Evolutionary conservation across 805 yeast species (phyloP), one percentile per base, ranked within the genome.

Genomic region (Saccharomycopsis sp.): DNA sequence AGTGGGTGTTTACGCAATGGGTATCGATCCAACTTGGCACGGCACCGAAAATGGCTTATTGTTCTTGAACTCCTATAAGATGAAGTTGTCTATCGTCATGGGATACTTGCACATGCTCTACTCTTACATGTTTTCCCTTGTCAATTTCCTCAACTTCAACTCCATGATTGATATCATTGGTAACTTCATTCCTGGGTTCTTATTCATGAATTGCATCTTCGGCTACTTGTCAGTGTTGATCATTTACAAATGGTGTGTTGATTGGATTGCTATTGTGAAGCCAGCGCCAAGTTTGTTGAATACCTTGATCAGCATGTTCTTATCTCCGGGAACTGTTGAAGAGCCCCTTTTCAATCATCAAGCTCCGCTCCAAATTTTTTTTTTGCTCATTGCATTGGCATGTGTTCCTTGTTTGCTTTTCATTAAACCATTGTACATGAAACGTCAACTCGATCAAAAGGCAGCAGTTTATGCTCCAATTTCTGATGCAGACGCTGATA

Each of bases 351-450:
- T 77, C 52, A 69, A 75, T 2, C 81, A 82, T 23, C 88, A 80
- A 54, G 69, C 75, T 2, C 54, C 59, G 39, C 71, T 80, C 7
- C 88, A 80, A 56, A 64, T 77, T 5, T 51, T 75, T 20, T 60
- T 80, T 15, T 64, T 80, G 33, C 42, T 71, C 4, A 57, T 77
- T 40, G 87, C 88, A 1, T 61, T 77, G 44, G 58, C 75, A 17
- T 80, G 88, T 65, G 75, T 80, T 21, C 88, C 88, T n/a, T 80
- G 86, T 76, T 61, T 80, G 50, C 65, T 80, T 38, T 54, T 80
- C 18, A 69, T 69, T 47, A 80, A 80, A 53, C 88, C 88, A n/a
- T 58, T 79, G 25, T 62, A 64, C 43, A 58, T 61, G 55, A 45
- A 43, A 27, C 46, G 48, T 19, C 60, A 64, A 43, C 50, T 59